Evolutionary conservation across 2,329 filamentous ascomycete species (phyloP).

Genomic region (Plenodomus biglobosus): DNA sequence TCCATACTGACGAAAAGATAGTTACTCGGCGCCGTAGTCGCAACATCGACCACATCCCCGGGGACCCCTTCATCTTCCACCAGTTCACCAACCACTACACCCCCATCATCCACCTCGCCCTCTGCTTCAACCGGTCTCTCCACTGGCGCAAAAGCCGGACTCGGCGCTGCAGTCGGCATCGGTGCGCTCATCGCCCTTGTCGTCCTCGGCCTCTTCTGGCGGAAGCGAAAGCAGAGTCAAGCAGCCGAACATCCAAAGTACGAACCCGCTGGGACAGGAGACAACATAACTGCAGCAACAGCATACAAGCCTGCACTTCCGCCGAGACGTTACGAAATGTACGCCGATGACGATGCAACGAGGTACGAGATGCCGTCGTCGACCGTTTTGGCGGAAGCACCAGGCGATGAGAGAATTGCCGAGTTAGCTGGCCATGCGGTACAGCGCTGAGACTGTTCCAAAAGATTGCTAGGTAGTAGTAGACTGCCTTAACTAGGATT

Average conservation of each 20-base stretch:
- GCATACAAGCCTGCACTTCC: conserved; percentile 13
- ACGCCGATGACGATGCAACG: too few relatives aligned
- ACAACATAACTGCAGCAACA: not conserved
- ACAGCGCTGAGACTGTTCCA: not conserved
- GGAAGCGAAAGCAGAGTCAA: conserved; percentile 16
- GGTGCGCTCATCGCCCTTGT: conserved; percentile 52
- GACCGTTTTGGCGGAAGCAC: conserved; percentile 12
- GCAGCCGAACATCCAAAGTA: conserved; percentile 6
- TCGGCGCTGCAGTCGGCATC: conserved; percentile 19
- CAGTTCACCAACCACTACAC: not conserved
- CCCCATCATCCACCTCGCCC: conserved; percentile 18
- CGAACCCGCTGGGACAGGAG: conserved; percentile 1
- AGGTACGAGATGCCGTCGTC: conserved; percentile 9
- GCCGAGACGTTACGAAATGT: too few relatives aligned
- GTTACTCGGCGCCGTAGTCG: conserved; percentile 5
- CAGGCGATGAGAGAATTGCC: conserved; percentile 6
- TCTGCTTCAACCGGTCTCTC: conserved; percentile 20
- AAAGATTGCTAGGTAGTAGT: too few relatives aligned
- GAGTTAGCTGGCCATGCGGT: conserved; percentile 8
- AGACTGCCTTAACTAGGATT: too few relatives aligned
- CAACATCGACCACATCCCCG: conserved; percentile 2
- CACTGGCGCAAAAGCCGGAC: conserved; percentile 21
- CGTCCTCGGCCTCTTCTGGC: conserved; percentile 62
- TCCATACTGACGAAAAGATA: conserved; percentile 5
- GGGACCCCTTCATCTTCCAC: conserved; percentile 1